phyloP scores from a whole-genome alignment of 352 stramenopile genomes.

The Pythium dissotocum region DNA sequence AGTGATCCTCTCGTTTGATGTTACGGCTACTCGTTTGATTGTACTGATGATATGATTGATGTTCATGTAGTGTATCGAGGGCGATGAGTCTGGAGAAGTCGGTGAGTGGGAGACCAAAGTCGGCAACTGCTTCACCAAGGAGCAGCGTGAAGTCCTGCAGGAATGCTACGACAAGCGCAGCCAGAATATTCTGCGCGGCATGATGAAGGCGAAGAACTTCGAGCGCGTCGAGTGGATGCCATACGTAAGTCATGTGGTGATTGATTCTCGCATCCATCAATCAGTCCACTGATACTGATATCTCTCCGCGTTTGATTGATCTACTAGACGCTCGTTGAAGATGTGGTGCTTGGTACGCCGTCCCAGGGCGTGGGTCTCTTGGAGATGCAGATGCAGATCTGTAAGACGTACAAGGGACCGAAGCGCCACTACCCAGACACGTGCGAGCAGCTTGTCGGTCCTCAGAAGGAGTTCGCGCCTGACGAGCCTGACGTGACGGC shows the following conservation, averaged over 20 bases:
- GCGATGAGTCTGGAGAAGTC: slow-evolving; percentile 64
- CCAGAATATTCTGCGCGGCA: slow-evolving; percentile 53
- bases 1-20: slow-evolving; percentile 16
- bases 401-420: slow-evolving; percentile 63
- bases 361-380: slow-evolving; percentile 59
- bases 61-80: slow-evolving; percentile 63
- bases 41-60: background rate
- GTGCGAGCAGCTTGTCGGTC: slow-evolving; percentile 55
- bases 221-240: slow-evolving; percentile 69
- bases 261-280: background rate
- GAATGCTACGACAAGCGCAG: slow-evolving; percentile 66
- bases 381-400: slow-evolving; percentile 62
- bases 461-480: slow-evolving; percentile 51
- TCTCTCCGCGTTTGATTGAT: background rate
- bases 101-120: slow-evolving; percentile 75
- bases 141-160: slow-evolving; percentile 52
- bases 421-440: slow-evolving; percentile 60
- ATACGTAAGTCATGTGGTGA: slow-evolving; percentile 46
- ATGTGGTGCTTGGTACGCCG: slow-evolving; percentile 55
- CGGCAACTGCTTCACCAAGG: slow-evolving; percentile 64
- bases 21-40: background rate
- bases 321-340: slow-evolving; percentile 58
- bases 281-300: background rate
- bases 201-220: slow-evolving; percentile 60
- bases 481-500: slow-evolving; percentile 29